Evolutionary conservation across 768 basidiomycete genomes (phyloP), one percentile per base, ranked within the genome.

Genomic region (Phallus indusiatus): DNA sequence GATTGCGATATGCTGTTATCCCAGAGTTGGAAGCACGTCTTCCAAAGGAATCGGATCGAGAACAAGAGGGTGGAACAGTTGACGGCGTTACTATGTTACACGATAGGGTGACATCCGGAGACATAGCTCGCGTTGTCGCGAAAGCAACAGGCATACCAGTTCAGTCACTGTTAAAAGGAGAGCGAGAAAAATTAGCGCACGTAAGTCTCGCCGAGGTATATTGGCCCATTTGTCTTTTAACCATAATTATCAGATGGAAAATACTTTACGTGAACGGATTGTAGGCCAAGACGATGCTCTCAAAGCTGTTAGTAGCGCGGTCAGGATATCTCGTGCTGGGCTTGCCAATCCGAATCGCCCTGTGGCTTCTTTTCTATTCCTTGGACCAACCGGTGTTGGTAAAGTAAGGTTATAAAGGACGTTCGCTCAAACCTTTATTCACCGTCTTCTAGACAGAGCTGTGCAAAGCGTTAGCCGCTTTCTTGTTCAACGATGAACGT

Each of bases 271-370:
- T 24, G 69, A 78, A 56, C 81, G 90, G 0, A 88, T 98, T 8
- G 86, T 98, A 2, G 94, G 95, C 1, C 95, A 98, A 68, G 86
- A 92, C 60, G 85, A 93, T 63, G 88, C 92, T n/a, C 79, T 98
- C 28, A 69, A 78, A 1, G 84, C 93, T 5, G 83, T 96, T 63
- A 86, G 88, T 60, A 89, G 96, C 65, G 93, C 94, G 14, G 90
- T 98, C 21, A 82, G 93, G 17, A 88, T 97, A 54, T 95, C 93
- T 33, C 83, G 94, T 53, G 90, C 94, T 2, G 94, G 95, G 0
- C 70, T 97, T 18, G 87, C 93, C 65, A 88, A 90, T 0, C 89
- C 91, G 7, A 88, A 89, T 64, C 76, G 92, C 16, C 95, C 94
- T 1, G 85, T 95, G 17, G 92, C 94, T 2, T 92, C 90, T 1